These are phyloP conservation scores for Histomonas meleagridis DNA, from an alignment of 208 protist species.

Conservation along the genomic window DNA sequence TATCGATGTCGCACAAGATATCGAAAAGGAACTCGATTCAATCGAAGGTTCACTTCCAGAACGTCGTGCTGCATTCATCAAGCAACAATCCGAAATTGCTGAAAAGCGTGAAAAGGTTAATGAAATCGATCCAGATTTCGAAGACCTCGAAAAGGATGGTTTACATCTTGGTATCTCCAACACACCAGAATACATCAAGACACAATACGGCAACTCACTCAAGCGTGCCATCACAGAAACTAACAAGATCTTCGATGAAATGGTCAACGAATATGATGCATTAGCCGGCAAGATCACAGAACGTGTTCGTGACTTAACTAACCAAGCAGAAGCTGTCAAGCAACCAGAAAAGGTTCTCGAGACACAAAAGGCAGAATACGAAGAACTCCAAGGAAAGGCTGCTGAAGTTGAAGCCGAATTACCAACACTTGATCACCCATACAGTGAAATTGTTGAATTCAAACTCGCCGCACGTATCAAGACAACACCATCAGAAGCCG, in stretches of 20 bases:
- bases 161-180: background rate
- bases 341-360: too few species aligned
- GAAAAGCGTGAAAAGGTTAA: background rate
- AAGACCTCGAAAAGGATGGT: background rate
- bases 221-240: background rate
- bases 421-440: background rate
- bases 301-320: background rate
- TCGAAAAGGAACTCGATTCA: background rate
- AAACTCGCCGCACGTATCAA: background rate
- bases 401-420: background rate
- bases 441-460: background rate
- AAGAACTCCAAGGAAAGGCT: too few species aligned
- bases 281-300: background rate
- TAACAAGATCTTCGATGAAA: slow-evolving; percentile 4
- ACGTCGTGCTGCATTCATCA: background rate
- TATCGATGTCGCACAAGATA: background rate
- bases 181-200: background rate
- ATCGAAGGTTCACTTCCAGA: background rate
- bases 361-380: background rate
- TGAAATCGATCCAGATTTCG: background rate
- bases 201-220: background rate
- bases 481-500: background rate
- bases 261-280: background rate
- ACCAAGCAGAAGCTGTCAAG: too few species aligned
- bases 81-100: background rate